These are phyloP conservation scores for Fusarium concolor DNA, from an alignment of 2,329 filamentous ascomycete species.

Conservation along the genomic window DNA sequence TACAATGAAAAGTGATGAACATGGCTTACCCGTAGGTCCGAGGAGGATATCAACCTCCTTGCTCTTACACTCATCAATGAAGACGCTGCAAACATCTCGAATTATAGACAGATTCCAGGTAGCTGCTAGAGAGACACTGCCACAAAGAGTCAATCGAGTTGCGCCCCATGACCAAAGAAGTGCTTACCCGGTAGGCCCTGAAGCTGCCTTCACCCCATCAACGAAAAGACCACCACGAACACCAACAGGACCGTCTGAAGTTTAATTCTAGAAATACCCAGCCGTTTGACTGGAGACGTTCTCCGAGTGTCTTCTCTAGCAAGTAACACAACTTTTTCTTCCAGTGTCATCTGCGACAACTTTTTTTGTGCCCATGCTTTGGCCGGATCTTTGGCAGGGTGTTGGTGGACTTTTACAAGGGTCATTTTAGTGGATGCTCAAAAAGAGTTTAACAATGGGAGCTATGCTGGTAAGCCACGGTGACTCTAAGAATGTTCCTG, in stretches of 20 bases:
- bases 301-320: constrained; percentile 17
- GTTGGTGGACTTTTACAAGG: not conserved
- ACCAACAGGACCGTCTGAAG: constrained; percentile 24
- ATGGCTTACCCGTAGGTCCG: constrained; percentile 16
- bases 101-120: constrained; percentile 20
- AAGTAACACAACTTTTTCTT: constrained; percentile 24
- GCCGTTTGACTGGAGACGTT: constrained; percentile 7
- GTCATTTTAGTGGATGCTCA: not conserved
- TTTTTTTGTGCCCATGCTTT: constrained; percentile 8
- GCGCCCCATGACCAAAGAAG: fast-evolving
- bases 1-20: not conserved
- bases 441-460: not conserved
- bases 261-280: constrained; percentile 26
- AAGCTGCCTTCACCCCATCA: constrained; percentile 26
- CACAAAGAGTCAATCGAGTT: too few species aligned
- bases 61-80: constrained; percentile 29
- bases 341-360: constrained; percentile 17
- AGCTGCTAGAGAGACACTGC: constrained; percentile 27
- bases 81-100: constrained; percentile 12
- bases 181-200: constrained; percentile 19
- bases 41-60: constrained; percentile 30
- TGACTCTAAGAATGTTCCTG: not conserved
- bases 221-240: constrained; percentile 29
- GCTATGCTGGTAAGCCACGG: too few species aligned
- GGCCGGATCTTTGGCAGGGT: not conserved